Evolutionary conservation across 2,329 filamentous ascomycete genomes (phyloP), one percentile per base, ranked within the genome.

Genomic region (Plectosphaerella cucumerina): DNA sequence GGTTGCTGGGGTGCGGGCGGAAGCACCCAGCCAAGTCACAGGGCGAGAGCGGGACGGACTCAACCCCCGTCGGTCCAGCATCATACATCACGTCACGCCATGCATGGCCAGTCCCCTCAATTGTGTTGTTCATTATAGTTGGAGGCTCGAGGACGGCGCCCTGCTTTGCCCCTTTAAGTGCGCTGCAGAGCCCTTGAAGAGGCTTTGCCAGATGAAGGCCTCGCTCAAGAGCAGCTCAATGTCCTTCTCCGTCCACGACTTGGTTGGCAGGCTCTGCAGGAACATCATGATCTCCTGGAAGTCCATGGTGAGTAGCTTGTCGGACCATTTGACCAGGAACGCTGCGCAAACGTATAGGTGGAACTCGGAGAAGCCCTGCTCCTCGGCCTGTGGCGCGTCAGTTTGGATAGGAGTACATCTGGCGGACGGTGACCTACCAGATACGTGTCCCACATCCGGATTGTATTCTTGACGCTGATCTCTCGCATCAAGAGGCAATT

Each of bases 221-320:
- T 99, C 94, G 65, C 91, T 97, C 42, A 99, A 77, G 50, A 99
- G 76, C 52, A 99, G 79, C 68, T 97, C 94, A 61, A 99, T 96
- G 64, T 99, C 94, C 73, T 97, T 97, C 66, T 97, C 94, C 1
- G 90, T 97, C 94, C 94, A 99, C 50, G 87, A 82, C 60, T 88
- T 87, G 6, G 95, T 99, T 3, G 95, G 94, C 51, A 99, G 74
- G 43, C 90, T 89, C 71, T 99, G 94, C 50, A 99, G 74, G 65
- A 99, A 99, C 93, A 99, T 99, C 92, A 99, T 97, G 53, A 96
- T 87, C 69, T 97, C 93, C 73, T 97, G 81, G 59, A 97, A 97
- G 67, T 99, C 94, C 93, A 97, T 97, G 68, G 91, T 94, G 54
- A 93, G 81, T 44, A 99, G 79, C 66, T 95, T 90, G 59, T 94